Evolutionary conservation across 1,284 basidiomycete genomes (phyloP), one percentile per base, ranked within the genome.

Genomic region (Boletus sp.): DNA sequence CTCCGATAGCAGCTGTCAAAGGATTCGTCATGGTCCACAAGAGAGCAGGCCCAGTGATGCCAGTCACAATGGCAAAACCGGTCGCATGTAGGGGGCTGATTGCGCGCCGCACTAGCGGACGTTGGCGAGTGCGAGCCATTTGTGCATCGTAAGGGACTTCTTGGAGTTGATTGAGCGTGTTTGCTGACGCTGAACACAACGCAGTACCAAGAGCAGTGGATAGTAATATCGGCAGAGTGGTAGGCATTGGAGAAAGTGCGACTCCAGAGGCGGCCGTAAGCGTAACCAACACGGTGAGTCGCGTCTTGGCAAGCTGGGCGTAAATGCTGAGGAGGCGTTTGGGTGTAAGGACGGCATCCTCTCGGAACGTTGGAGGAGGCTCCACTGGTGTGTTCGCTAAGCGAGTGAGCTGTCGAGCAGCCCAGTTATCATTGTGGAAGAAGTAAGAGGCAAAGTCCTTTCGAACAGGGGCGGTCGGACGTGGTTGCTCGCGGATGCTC

Each of bases 61-160:
- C 94, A 4, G 92, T 92, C 1, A 76, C 78, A 0, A 82, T 59
- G 0, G 91, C 97, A 65, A 98, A 98, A 6, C 79, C 78, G 8
- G 88, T 81, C 0, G 95, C 96, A 73, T 99, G 96, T 20, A 91
- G 74, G 0, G 94, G 89, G 2, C 87, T 87, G 56, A 99, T 85
- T 9, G 87, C 85, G 36, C 90, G 81, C 15, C 92, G 84, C 0
- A 95, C 94, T n/a, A 99, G 84, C 0, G 96, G 96, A 27, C 97
- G 80, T 49, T 82, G 88, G 18, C 96, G 84, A 0, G 97, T 99
- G 41, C 97, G 86, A 0, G 88, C 82, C 87, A 98, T 99, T 73
- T 99, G 97, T 0, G 97, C 95, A 71, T 99, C 97, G 61, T 96
- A 92, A 0, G 97, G 97, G 4, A 92, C 82, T 74, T 99, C 97